phyloP scores from a whole-genome alignment of 768 basidiomycete genomes.

The Dioszegia aurantiaca region DNA sequence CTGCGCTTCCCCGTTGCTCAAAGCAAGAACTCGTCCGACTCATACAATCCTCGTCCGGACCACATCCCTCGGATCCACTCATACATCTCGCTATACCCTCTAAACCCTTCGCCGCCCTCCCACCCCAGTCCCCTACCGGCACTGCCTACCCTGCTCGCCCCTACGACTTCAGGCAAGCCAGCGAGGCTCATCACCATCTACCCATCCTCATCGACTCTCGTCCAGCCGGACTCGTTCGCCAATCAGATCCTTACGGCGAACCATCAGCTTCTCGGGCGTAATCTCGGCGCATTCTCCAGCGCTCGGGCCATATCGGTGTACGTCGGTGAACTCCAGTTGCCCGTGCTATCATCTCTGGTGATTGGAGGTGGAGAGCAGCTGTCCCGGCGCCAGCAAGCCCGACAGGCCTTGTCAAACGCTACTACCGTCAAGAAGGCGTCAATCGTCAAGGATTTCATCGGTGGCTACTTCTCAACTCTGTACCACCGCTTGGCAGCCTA shows the following conservation, averaged over 20 bases:
- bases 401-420: slow-evolving; percentile 9
- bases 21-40: slow-evolving; percentile 27
- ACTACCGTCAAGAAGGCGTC: slow-evolving; percentile 17
- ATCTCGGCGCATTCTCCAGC: slow-evolving; percentile 35
- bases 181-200: slow-evolving; percentile 44
- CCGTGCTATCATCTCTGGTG: slow-evolving; percentile 24
- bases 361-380: slow-evolving; percentile 17
- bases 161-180: slow-evolving; percentile 17
- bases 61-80: slow-evolving; percentile 45
- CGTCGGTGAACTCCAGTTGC: slow-evolving; percentile 40
- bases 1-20: slow-evolving; percentile 40
- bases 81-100: slow-evolving; percentile 48
- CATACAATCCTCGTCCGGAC: slow-evolving; percentile 43
- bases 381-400: slow-evolving; percentile 25
- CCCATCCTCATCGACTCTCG: slow-evolving; percentile 37
- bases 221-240: slow-evolving; percentile 41
- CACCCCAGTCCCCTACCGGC: slow-evolving; percentile 44
- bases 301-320: slow-evolving; percentile 38
- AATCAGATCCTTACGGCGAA: slow-evolving; percentile 40
- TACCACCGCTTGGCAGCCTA: slow-evolving; percentile 21
- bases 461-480: slow-evolving; percentile 19
- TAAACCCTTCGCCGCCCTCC: slow-evolving; percentile 42
- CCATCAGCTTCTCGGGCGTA: slow-evolving; percentile 35
- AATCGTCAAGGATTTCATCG: slow-evolving; percentile 29
- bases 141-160: slow-evolving; percentile 40